Percentiles rank a stretch among this genome's conserved stretches.
phyloP scores from a whole-genome alignment of 768 basidiomycete genomes.

The Pleurotus djamor region DNA sequence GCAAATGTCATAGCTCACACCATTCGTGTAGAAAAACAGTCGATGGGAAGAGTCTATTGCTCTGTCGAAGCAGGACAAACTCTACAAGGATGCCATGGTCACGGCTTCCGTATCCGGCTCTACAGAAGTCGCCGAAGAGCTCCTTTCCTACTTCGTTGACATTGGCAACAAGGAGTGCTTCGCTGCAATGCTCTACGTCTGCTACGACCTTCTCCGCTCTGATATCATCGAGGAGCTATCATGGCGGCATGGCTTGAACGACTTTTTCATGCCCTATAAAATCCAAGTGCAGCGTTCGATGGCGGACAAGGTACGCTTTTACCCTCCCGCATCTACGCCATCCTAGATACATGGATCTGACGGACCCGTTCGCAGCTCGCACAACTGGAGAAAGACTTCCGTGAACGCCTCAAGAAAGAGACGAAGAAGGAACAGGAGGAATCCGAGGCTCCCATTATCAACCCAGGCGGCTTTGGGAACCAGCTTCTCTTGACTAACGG shows the following conservation, averaged over 20 bases:
- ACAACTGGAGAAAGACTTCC: slow-evolving; percentile 84
- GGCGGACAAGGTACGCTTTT: slow-evolving; percentile 59
- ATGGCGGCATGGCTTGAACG: slow-evolving; percentile 94
- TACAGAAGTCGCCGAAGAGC: slow-evolving; percentile 92
- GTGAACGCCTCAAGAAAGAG: slow-evolving; percentile 85
- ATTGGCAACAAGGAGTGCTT: slow-evolving; percentile 99
- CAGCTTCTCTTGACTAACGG: slow-evolving; percentile 74
- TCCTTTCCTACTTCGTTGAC: slow-evolving; percentile 94
- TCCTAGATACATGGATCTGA: neutral
- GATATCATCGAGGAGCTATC: slow-evolving; percentile 94
- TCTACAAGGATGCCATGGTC: slow-evolving; percentile 96
- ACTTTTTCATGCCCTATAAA: slow-evolving; percentile 97
- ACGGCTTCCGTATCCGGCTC: slow-evolving; percentile 84
- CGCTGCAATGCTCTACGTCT: slow-evolving; percentile 83
- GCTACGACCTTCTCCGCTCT: slow-evolving; percentile 93
- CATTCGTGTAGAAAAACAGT: slow-evolving; percentile 71
- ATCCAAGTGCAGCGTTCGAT: slow-evolving; percentile 83
- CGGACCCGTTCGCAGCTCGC: slow-evolving; percentile 47
- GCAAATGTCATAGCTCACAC: neutral
- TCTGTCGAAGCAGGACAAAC: slow-evolving; percentile 92
- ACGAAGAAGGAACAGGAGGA: slow-evolving; percentile 88
- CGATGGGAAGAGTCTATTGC: slow-evolving; percentile 97
- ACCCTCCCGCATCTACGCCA: neutral
- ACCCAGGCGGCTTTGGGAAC: slow-evolving; percentile 68
- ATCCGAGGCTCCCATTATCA: slow-evolving; percentile 84